Conservation (phyloP, 371 early-diverging fungal genomes). For the Zopfochytrium polystomum region DNA sequence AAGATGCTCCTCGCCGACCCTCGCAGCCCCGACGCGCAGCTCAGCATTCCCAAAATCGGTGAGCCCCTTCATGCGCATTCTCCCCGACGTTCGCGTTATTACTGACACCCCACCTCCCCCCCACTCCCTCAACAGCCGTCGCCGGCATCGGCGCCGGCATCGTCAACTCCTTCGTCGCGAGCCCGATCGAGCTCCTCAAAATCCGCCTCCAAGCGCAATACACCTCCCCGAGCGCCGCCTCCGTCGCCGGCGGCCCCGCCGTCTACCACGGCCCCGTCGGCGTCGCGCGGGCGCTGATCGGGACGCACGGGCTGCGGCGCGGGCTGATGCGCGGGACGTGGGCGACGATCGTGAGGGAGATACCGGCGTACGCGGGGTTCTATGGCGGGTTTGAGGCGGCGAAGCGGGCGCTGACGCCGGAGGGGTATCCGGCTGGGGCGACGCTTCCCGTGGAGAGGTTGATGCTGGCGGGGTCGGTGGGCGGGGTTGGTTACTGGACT, state of each 20-base stretch:
- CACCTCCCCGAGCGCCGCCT: conserved; percentile 9
- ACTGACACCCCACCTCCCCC: conserved; percentile 66
- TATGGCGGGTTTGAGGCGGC: conserved; percentile 75
- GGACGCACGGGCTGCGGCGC: conserved; percentile 24
- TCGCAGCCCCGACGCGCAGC: conserved; percentile 51
- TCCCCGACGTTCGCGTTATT: conserved; percentile 71
- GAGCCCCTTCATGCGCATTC: conserved; percentile 72
- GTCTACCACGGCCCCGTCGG: neutral
- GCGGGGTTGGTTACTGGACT: conserved; percentile 77
- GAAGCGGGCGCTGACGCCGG: conserved; percentile 49
- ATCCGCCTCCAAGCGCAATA: conserved; percentile 87
- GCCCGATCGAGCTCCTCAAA: conserved; percentile 75
- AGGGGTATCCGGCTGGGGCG: neutral
- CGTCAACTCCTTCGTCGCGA: conserved; percentile 86
- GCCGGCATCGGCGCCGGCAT: conserved; percentile 72
- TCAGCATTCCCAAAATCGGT: conserved; percentile 88
- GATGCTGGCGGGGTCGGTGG: conserved; percentile 72
- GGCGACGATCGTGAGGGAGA: conserved; percentile 72
- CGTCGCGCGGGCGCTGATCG: neutral
- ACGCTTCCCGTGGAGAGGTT: conserved; percentile 51
- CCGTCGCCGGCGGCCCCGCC: neutral
- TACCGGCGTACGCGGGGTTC: conserved; percentile 78
- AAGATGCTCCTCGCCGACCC: conserved; percentile 2
- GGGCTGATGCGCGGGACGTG: conserved; percentile 78
- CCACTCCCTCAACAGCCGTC: conserved; percentile 43